Evolutionary conservation across 2,329 filamentous ascomycete species (phyloP), one percentile per base, ranked within the genome.

Genomic region (Knufia fluminis): DNA sequence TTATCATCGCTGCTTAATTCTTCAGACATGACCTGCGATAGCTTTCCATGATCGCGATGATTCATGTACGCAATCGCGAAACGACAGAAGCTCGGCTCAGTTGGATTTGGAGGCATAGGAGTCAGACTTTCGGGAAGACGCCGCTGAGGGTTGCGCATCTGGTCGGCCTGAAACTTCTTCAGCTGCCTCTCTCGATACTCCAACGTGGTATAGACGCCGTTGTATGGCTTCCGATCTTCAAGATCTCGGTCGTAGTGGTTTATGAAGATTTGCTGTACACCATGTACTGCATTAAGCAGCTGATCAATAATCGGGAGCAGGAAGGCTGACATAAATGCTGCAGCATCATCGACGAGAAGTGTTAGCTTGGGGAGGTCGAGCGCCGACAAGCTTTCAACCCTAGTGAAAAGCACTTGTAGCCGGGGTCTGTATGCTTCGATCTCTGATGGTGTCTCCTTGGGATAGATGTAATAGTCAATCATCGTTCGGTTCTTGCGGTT

Each of bases 381-480:
- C 2, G 48, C 53, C 2, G 45, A 26, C 20, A 59, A 46, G 2
- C 47, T 44, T 38, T 48, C 35, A 10, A 57, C 26, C 20, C 56
- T 53, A 14, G 20, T n/a, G 16, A 52, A 50, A 22, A 59, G 51
- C 14, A 56, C 53, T 17, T 50, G 32, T 4, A 70, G 41, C 57
- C 58, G n/a, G 20, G 57, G 54, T 41, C 54, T 48, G 45, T 60
- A 57, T 39, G 52, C 54, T 44, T 55, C 48, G 44, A 59, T 54
- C 48, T 52, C 53, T 12, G 49, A 53, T 1, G 58, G 58, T 6
- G 50, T 46, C 14, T 54, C 39, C 3, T 53, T 49, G n/a, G 57
- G 58, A 42, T 55, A 52, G 32, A 59, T 59, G 48, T 59, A 59
- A 41, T 53, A 59, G 39, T 54, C 52, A 41, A 58, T 54, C 52